A percentile compares a stretch with the other conserved stretches of the same genome.
Conservation (phyloP, 2,329 filamentous ascomycete species). For the Colletotrichum sansevieriae region DNA sequence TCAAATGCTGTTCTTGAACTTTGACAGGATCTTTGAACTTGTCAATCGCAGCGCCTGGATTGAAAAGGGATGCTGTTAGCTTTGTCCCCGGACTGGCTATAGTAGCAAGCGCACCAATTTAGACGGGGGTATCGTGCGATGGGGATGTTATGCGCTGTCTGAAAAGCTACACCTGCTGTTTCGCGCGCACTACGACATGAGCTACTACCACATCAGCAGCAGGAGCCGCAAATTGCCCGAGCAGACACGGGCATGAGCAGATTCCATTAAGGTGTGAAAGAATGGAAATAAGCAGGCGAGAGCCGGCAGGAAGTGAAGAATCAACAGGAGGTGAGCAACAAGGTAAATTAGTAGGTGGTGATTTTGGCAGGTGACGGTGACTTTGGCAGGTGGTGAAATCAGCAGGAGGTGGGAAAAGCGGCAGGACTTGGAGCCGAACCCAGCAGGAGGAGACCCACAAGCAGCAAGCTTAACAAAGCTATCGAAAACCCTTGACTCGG, state of each 20-base stretch:
- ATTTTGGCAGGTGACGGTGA: too few relatives aligned
- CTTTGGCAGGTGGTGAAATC: too few relatives aligned
- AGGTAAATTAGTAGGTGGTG: too few relatives aligned
- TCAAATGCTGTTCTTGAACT: too few relatives aligned
- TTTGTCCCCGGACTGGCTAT: not conserved
- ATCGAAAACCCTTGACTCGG: conserved; percentile 1
- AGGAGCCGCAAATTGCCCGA: not conserved
- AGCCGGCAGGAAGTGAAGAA: conserved; percentile 2
- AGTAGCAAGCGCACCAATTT: too few relatives aligned
- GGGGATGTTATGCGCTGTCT: not conserved
- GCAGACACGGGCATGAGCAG: not conserved
- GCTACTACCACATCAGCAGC: not conserved
- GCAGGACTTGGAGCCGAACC: not conserved
- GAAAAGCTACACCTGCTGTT: not conserved
- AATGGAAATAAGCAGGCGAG: not conserved
- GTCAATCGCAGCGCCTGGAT: not conserved
- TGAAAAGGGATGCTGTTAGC: not conserved
- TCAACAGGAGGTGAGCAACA: too few relatives aligned
- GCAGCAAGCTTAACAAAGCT: not conserved
- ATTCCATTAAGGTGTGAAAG: conserved; percentile 2
- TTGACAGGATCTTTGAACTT: too few relatives aligned
- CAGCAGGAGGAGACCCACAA: conserved; percentile 3
- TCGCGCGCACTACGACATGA: not conserved
- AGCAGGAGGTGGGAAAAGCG: too few relatives aligned
- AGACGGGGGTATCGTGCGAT: not conserved